Conservation (phyloP, 2,329 filamentous ascomycete genomes). For the Cladophialophora yegresii region DNA sequence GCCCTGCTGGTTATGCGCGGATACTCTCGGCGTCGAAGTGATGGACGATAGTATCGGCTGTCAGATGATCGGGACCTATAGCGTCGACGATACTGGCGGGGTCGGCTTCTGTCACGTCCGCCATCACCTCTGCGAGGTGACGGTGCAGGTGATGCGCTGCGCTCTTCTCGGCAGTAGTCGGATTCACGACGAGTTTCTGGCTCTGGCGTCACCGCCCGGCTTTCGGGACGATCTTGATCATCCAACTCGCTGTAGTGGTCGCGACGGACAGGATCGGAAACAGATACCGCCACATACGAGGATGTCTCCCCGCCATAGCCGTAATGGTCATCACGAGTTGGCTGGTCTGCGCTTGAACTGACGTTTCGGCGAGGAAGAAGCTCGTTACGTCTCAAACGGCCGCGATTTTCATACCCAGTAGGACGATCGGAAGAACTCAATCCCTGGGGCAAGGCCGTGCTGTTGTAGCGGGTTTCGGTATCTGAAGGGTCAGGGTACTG, state of each 20-base stretch:
- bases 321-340: not conserved
- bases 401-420: not conserved
- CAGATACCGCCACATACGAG: not conserved
- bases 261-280: not conserved
- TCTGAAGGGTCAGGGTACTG: not conserved
- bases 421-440: not conserved
- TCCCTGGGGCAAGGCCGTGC: not conserved
- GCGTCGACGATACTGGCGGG: not conserved
- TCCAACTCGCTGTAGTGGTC: not conserved
- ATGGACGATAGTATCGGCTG: constrained; percentile 2
- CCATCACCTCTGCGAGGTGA: not conserved
- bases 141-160: not conserved
- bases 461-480: not conserved
- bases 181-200: not conserved
- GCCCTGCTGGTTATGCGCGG: not conserved
- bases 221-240: not conserved
- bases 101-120: not conserved
- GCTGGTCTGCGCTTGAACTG: not conserved
- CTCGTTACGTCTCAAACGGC: not conserved
- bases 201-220: not conserved
- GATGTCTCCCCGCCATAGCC: not conserved
- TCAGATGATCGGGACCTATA: not conserved
- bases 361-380: not conserved
- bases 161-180: constrained; percentile 1
- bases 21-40: not conserved